Conservation (phyloP, 495 filamentous ascomycete species). For the Penicillium bovifimosum region DNA sequence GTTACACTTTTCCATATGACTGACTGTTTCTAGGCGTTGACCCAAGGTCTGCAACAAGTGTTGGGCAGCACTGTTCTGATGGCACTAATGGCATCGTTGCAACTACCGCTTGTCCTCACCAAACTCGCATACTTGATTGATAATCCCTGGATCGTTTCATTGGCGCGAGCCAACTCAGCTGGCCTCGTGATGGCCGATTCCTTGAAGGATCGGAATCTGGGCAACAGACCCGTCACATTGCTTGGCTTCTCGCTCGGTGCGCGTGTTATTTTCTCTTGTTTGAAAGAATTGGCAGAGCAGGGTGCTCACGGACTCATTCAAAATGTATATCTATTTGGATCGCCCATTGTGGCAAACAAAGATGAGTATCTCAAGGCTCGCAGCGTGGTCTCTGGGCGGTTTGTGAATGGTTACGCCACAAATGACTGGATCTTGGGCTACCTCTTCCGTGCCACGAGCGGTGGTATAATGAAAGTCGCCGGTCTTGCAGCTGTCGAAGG, state of each 20-base stretch:
- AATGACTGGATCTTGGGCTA: constrained; percentile 99
- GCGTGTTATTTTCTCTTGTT: constrained; percentile 86
- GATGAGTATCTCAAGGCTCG: constrained; percentile 84
- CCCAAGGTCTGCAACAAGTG: constrained; percentile 92
- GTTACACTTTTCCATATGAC: not conserved
- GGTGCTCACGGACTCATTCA: constrained; percentile 92
- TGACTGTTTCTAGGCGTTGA: constrained; percentile 62
- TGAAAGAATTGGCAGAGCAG: constrained; percentile 77
- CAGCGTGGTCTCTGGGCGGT: constrained; percentile 78
- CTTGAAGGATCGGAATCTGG: constrained; percentile 84
- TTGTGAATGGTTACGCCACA: constrained; percentile 89
- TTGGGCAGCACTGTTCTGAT: constrained; percentile 86
- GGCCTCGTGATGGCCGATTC: constrained; percentile 96
- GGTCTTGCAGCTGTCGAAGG: constrained; percentile 78
- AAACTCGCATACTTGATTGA: constrained; percentile 97
- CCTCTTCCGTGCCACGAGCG: constrained; percentile 88
- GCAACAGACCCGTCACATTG: constrained; percentile 86
- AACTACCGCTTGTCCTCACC: constrained; percentile 84
- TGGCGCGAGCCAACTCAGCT: constrained; percentile 79
- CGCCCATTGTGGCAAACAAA: constrained; percentile 83
- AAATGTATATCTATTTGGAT: constrained; percentile 92
- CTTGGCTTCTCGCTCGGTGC: constrained; percentile 93
- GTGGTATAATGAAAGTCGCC: constrained; percentile 85
- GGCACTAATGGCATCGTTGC: constrained; percentile 86
- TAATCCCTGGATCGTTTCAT: constrained; percentile 94